phyloP scores from a whole-genome alignment of 1,284 basidiomycete genomes.

The Ustilago hordei region DNA sequence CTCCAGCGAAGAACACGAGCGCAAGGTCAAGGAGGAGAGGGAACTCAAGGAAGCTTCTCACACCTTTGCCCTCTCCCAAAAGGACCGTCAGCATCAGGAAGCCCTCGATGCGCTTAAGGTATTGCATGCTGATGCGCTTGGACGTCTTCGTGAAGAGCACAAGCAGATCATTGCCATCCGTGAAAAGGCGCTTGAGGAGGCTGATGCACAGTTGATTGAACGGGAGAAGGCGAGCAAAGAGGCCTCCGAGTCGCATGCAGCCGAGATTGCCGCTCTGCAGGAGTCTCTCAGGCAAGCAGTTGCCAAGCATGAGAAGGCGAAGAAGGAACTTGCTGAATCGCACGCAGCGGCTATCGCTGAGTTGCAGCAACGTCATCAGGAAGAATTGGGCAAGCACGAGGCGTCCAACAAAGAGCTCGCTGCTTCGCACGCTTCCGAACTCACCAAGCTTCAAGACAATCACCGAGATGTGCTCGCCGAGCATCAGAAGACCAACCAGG shows the following conservation, averaged over 20 bases:
- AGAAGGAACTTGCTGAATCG: conserved; percentile 4
- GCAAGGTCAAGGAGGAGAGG: conserved; percentile 42
- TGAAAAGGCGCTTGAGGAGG: conserved; percentile 33
- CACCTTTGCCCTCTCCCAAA: conserved; percentile 40
- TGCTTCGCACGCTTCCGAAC: conserved; percentile 19
- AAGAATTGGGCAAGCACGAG: conserved; percentile 15
- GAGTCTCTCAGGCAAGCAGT: conserved; percentile 9
- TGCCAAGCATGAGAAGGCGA: conserved; percentile 19
- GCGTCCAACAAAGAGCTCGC: conserved; percentile 14
- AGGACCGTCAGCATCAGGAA: conserved; percentile 48
- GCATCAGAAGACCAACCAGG: conserved; percentile 22
- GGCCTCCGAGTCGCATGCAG: conserved; percentile 14
- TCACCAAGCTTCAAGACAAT: conserved; percentile 19
- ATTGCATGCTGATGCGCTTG: conserved; percentile 29
- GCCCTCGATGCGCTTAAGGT: conserved; percentile 32
- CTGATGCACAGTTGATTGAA: conserved; percentile 30
- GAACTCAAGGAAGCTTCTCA: conserved; percentile 46
- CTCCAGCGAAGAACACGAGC: conserved; percentile 37
- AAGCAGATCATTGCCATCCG: conserved; percentile 29
- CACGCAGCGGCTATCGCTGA: conserved; percentile 21
- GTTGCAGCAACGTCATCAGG: conserved; percentile 15
- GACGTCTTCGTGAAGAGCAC: conserved; percentile 36
- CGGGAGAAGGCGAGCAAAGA: conserved; percentile 18
- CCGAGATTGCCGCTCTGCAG: conserved; percentile 18
- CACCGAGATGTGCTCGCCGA: conserved; percentile 24